Conservation (phyloP, 2,329 filamentous ascomycete genomes). For the Sarocladium strictum region DNA sequence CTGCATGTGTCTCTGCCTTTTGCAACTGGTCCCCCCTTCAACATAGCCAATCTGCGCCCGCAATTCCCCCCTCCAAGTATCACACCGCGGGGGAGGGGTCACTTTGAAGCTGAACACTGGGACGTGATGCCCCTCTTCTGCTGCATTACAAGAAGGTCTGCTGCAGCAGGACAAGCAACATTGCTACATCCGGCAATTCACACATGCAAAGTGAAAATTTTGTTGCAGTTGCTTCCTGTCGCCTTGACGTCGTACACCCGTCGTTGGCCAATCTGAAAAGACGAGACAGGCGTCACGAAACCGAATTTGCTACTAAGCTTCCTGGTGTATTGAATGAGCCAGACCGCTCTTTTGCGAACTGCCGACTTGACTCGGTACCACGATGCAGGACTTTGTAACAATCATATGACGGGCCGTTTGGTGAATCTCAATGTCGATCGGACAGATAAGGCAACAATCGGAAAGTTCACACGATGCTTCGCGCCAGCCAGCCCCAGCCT, state of each 20-base stretch:
- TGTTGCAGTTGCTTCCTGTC: not conserved
- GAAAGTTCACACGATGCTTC: not conserved
- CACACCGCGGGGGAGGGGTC: not conserved
- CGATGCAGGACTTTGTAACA: too few relatives aligned
- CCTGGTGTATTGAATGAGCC: not conserved
- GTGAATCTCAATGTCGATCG: too few relatives aligned
- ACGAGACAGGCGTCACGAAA: not conserved
- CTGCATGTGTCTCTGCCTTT: not conserved
- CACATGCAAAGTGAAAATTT: constrained; percentile 6
- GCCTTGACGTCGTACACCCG: not conserved
- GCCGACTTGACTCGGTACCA: not conserved
- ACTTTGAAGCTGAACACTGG: not conserved
- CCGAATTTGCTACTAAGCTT: not conserved
- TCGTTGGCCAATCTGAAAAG: not conserved
- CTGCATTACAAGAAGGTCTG: not conserved
- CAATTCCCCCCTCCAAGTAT: not conserved
- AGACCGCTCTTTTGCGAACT: constrained; percentile 2
- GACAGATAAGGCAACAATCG: constrained; percentile 3
- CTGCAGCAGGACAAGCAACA: not conserved
- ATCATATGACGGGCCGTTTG: too few relatives aligned
- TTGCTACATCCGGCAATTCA: not conserved
- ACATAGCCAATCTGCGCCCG: not conserved
- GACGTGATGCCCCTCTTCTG: not conserved
- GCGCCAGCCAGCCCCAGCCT: not conserved
- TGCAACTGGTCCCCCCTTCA: not conserved